Percentiles rank a stretch among this genome's conserved stretches.
phyloP scores from a whole-genome alignment of 139 green algal species.

The Chlamydomonas incerta region DNA sequence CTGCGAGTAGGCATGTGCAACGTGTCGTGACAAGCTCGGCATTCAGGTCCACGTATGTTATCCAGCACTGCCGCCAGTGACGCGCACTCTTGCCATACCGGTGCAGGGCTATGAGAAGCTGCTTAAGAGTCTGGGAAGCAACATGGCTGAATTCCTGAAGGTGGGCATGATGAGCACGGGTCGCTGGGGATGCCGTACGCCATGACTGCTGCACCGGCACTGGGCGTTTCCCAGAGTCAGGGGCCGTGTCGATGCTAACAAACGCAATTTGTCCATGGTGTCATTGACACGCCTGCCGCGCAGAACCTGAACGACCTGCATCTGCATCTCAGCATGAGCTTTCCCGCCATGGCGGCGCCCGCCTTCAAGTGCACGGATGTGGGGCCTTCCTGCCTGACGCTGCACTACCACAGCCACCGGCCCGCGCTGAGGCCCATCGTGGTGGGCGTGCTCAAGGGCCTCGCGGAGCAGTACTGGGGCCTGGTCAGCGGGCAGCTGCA shows the following conservation, averaged over 20 bases:
- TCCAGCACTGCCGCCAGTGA: too few species aligned
- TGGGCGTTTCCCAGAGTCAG: too few species aligned
- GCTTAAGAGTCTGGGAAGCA: conserved; percentile 53
- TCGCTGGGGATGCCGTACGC: too few species aligned
- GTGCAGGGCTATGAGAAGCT: conserved; percentile 61
- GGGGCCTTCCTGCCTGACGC: background rate
- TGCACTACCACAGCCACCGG: conserved; percentile 60
- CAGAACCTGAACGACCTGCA: conserved; percentile 68
- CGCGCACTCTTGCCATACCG: too few species aligned
- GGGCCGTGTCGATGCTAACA: too few species aligned
- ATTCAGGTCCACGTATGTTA: too few species aligned
- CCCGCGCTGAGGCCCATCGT: conserved; percentile 56
- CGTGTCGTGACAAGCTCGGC: too few species aligned
- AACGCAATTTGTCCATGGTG: too few species aligned
- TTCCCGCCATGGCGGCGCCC: conserved; percentile 52
- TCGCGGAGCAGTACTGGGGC: conserved; percentile 38
- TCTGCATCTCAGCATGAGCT: conserved; percentile 51
- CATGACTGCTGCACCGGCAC: too few species aligned
- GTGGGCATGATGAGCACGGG: background rate
- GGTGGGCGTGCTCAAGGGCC: conserved; percentile 42
- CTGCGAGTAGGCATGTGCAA: too few species aligned
- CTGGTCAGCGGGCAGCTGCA: conserved; percentile 14
- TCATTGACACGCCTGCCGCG: background rate
- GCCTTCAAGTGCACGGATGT: conserved; percentile 58
- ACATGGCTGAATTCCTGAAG: conserved; percentile 61